Base-by-base conservation (phyloP, 306 rosid genomes). In the Quercus aquifolioides region DNA sequence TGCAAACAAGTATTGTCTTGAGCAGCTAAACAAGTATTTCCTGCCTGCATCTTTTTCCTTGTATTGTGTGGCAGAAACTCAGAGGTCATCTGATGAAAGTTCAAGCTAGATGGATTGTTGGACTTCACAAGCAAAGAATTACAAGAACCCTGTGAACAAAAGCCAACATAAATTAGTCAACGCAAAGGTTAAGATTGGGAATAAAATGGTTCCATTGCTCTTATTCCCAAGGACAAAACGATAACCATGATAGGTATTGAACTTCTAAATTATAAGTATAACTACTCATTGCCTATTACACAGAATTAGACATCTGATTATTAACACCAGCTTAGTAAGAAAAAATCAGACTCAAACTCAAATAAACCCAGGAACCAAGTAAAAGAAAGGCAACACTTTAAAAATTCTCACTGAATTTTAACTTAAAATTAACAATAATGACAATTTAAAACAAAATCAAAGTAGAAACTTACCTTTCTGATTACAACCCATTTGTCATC, bases 401-500 rank as follows among this genome's bases (percentile, higher is more conserved):
- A 75, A 17, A 58, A 49, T 46, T 46, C 20, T 26, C 51, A 18
- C 21, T 51, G 33, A 20, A n/a, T 21, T 68, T 33, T 5, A 76
- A 46, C 21, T 54, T 41, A 72, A 6, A 73, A 74, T 71, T 18
- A 57, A 73, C n/a, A 28, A 59, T 17, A 23, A 55, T 76, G 56
- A 55, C 62, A n/a, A 72, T n/a, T 30, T 3, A 52, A 9, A 49
- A 28, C 5, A 1, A 68, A 14, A 52, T 9, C 28, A 67, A 28
- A 60, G 54, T 23, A 64, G 52, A 71, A 73, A 68, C 21, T 76
- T 84, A 93, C 96, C 97, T 71, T 87, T 46, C 84, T 88, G 9
- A 87, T 73, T 41, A 82, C 60, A 79, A 85, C 26, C 98, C 99
- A 95, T 74, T 78, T 84, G 23, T 75, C 88, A 75, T 90, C 86